These are phyloP conservation scores for Coprinopsis strossmayeri DNA, from an alignment of 768 basidiomycete species.

Conservation along the genomic window DNA sequence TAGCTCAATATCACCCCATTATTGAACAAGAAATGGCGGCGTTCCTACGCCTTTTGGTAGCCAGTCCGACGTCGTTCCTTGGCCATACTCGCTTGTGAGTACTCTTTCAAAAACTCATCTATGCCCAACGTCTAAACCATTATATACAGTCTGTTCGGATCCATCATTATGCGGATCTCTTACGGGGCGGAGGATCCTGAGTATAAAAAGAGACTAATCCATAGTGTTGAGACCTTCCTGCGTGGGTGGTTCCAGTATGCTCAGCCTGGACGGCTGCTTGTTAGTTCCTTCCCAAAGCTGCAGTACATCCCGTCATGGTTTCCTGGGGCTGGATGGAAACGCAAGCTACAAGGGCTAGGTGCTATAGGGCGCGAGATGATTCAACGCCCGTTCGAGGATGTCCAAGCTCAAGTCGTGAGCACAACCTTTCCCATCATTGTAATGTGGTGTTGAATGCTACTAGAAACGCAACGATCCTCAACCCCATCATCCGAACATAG, in stretches of 20 bases:
- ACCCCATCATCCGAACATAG: no score
- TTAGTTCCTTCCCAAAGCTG: slow-evolving; percentile 1
- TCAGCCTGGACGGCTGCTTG: neutral
- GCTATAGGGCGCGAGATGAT: neutral
- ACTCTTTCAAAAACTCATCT: no score
- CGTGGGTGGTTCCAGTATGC: neutral
- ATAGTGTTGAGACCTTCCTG: neutral
- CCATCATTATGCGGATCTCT: slow-evolving; percentile 28
- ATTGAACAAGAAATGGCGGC: neutral
- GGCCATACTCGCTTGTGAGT: no score
- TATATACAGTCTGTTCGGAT: slow-evolving; percentile 26
- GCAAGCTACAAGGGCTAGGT: neutral
- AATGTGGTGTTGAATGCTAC: no score
- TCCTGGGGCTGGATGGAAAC: slow-evolving; percentile 7
- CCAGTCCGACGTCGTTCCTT: neutral
- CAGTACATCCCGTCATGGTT: slow-evolving; percentile 7
- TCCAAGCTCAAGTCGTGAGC: slow-evolving; percentile 4
- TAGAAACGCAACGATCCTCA: no score
- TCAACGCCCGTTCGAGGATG: neutral
- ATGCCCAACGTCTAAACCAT: neutral
- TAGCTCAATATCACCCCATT: slow-evolving; percentile 7
- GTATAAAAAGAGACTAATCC: slow-evolving; percentile 22
- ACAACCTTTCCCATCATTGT: no score
- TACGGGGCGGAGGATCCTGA: slow-evolving; percentile 23
- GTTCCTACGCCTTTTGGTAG: neutral